A percentile compares a stretch with the other conserved stretches of the same genome.
phyloP scores from a whole-genome alignment of 2,329 filamentous ascomycete genomes.

The Dichotomopilus funicola region DNA sequence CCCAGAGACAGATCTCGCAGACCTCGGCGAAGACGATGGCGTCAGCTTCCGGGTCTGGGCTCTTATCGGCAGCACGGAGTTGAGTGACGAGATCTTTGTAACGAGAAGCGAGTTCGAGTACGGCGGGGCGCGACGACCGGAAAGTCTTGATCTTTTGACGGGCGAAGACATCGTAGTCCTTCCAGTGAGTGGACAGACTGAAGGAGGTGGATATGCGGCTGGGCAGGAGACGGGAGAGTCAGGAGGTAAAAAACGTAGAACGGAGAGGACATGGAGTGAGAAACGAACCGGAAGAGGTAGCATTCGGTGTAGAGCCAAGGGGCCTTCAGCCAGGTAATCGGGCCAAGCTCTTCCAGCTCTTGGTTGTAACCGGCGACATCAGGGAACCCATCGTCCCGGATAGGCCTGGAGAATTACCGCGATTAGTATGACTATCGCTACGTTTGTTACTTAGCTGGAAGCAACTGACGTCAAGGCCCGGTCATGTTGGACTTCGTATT shows the following conservation, averaged over 20 bases:
- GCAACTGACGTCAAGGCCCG: constrained; percentile 61
- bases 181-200: constrained; percentile 72
- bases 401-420: constrained; percentile 45
- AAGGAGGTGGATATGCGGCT: constrained; percentile 77
- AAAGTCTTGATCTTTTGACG: constrained; percentile 90
- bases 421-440: not conserved
- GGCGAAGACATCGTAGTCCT: constrained; percentile 80
- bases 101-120: constrained; percentile 37
- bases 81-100: constrained; percentile 58
- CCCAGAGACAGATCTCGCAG: constrained; percentile 95
- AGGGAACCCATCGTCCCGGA: constrained; percentile 67
- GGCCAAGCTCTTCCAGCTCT: constrained; percentile 68
- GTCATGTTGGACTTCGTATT: constrained; percentile 93
- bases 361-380: constrained; percentile 80
- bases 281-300: constrained; percentile 77
- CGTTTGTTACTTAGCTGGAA: not conserved
- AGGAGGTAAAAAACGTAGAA: not conserved
- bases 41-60: constrained; percentile 57
- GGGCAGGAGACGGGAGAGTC: not conserved
- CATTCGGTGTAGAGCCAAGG: constrained; percentile 92
- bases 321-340: constrained; percentile 72
- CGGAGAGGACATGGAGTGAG: not conserved
- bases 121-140: constrained; percentile 75
- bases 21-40: constrained; percentile 81
- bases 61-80: constrained; percentile 42